A percentile compares a stretch with the other conserved stretches of the same genome.
These are phyloP conservation scores for Pseudogymnoascus sp. DNA, from an alignment of 2,329 filamentous ascomycete species.

Conservation along the genomic window DNA sequence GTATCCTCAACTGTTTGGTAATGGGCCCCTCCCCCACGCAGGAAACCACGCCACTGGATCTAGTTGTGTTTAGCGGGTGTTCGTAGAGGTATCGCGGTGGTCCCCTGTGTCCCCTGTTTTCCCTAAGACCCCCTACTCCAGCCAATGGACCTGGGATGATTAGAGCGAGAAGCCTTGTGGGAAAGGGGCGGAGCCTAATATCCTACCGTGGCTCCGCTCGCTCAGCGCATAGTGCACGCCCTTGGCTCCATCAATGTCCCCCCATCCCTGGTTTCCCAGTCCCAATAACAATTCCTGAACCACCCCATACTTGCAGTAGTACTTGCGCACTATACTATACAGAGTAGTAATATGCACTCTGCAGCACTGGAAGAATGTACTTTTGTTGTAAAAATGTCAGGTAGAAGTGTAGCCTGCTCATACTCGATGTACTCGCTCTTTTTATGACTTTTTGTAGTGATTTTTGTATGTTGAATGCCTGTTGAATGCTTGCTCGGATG, in stretches of 20 bases:
- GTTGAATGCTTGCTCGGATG: not conserved
- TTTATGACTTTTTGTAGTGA: not conserved
- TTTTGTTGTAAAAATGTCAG: not conserved
- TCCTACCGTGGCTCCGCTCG: constrained; percentile 6
- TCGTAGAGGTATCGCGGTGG: not conserved
- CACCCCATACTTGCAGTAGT: no score
- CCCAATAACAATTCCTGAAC: no score
- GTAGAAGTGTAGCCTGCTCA: not conserved
- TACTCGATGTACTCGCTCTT: not conserved
- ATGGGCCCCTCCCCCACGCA: constrained; percentile 6
- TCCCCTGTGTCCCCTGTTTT: not conserved
- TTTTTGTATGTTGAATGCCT: not conserved
- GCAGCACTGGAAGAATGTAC: not conserved
- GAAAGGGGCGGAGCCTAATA: constrained; percentile 7
- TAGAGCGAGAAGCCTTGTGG: not conserved
- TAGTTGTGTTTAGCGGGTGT: not conserved
- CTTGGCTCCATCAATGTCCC: not conserved
- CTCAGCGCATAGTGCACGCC: not conserved
- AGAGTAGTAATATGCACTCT: not conserved
- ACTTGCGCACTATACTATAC: no score
- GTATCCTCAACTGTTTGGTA: not conserved
- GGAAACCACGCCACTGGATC: constrained; percentile 3
- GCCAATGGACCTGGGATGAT: not conserved
- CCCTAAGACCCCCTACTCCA: not conserved
- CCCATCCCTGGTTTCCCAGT: not conserved